Evolutionary conservation across 73 alveolate genomes (phyloP).

Genomic region (Stentor coeruleus): DNA sequence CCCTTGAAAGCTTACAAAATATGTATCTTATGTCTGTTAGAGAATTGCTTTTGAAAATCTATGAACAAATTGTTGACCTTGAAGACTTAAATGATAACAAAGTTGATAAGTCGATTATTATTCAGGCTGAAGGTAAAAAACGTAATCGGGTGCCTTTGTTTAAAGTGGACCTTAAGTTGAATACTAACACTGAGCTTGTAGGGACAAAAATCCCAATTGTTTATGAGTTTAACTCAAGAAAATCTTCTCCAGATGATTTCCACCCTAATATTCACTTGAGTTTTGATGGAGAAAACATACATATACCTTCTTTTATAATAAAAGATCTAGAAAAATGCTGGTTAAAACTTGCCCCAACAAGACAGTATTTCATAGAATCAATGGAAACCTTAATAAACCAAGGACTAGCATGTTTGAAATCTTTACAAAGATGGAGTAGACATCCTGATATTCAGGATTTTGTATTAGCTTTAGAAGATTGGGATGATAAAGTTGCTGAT

Average conservation of each 20-base stretch:
- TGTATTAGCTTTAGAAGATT: conserved; percentile 80
- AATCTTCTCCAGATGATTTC: conserved; percentile 11
- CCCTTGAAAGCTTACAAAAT: conserved; percentile 61
- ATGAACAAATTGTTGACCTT: not conserved
- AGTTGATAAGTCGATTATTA: conserved; percentile 27
- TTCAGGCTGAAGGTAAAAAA: conserved; percentile 30
- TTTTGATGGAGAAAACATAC: conserved; percentile 19
- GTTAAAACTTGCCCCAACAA: conserved; percentile 50
- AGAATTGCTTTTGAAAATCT: conserved; percentile 50
- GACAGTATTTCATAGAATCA: conserved; percentile 49
- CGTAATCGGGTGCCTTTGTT: conserved; percentile 48
- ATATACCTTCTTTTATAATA: conserved; percentile 31
- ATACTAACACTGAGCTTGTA: conserved; percentile 31
- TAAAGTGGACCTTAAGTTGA: conserved; percentile 38
- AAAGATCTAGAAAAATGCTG: conserved; percentile 47
- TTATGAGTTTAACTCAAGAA: conserved; percentile 51
- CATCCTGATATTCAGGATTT: conserved; percentile 67
- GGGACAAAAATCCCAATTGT: conserved; percentile 27
- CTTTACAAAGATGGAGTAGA: conserved; percentile 77
- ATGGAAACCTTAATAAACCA: conserved; percentile 51
- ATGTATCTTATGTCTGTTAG: conserved; percentile 63
- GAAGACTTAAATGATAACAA: conserved; percentile 35
- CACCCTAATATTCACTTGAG: conserved; percentile 37
- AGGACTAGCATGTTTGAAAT: conserved; percentile 65
- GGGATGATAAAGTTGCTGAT: conserved; percentile 84